A percentile compares a stretch with the other conserved stretches of the same genome.
Evolutionary conservation across 345 rosid genomes (phyloP).

Genomic region (Sonneratia caseolaris): DNA sequence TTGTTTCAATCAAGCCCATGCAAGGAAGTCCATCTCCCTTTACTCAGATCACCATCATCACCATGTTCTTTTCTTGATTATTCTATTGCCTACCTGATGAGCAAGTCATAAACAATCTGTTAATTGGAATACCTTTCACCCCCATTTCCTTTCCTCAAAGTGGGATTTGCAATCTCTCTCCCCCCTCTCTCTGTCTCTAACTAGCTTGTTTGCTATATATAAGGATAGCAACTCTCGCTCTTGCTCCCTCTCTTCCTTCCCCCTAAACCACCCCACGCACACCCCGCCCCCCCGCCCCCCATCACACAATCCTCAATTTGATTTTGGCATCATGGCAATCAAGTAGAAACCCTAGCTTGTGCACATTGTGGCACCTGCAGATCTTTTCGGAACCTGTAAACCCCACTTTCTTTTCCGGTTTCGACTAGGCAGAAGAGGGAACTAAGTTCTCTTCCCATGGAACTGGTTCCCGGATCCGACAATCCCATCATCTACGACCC

Average conservation of each 20-base stretch:
- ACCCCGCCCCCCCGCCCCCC: not conserved
- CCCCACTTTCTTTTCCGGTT: not conserved
- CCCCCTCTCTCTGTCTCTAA: too few species aligned
- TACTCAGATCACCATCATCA: not conserved
- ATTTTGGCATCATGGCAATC: not conserved
- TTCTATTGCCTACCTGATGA: not conserved
- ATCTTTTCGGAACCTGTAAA: not conserved
- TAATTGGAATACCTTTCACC: not conserved
- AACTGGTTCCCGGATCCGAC: constrained; percentile 10
- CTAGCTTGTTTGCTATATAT: constrained; percentile 9
- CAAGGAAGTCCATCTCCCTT: constrained; percentile 3
- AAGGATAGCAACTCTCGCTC: constrained; percentile 5
- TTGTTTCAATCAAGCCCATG: not conserved
- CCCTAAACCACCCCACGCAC: not conserved
- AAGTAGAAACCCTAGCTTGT: not conserved
- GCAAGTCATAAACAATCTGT: not conserved
- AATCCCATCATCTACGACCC: constrained; percentile 7
- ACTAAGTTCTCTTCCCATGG: not conserved
- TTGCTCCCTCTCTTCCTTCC: constrained; percentile 7
- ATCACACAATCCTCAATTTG: not conserved
- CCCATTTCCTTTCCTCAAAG: not conserved
- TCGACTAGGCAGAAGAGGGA: not conserved
- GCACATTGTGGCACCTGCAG: not conserved
- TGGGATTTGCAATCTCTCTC: not conserved
- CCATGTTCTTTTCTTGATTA: not conserved